phyloP scores from a whole-genome alignment of 164 flowering plant genomes.

The Annona squamosa region DNA sequence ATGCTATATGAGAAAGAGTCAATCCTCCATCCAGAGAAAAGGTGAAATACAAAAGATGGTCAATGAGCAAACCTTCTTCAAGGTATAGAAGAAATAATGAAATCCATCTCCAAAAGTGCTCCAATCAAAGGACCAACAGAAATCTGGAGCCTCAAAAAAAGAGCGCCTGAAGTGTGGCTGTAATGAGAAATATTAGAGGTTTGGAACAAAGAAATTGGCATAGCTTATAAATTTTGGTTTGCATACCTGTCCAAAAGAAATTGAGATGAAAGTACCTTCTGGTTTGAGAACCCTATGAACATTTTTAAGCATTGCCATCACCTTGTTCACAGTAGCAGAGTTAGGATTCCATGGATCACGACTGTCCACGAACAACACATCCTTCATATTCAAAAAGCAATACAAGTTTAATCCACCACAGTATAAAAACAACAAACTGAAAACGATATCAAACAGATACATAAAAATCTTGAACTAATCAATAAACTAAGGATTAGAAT shows the following conservation, averaged over 20 bases:
- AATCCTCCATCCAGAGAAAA: too few relatives aligned
- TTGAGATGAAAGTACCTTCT: conserved; percentile 76
- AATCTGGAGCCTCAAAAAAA: conserved; percentile 53
- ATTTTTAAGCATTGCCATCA: conserved; percentile 63
- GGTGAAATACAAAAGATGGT: too few relatives aligned
- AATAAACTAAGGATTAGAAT: neutral
- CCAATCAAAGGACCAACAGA: conserved; percentile 84
- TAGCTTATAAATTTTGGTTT: neutral
- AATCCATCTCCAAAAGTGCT: conserved; percentile 85
- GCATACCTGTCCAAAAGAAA: conserved; percentile 87
- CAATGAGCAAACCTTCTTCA: conserved; percentile 52
- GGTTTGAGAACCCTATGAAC: conserved; percentile 80
- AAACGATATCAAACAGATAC: neutral
- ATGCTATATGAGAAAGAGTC: too few relatives aligned
- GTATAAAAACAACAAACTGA: neutral
- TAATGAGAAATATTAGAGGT: neutral
- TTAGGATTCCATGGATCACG: conserved; percentile 95
- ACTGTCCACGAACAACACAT: conserved; percentile 88
- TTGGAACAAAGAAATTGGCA: neutral
- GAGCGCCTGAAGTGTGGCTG: conserved; percentile 97
- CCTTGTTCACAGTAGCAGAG: conserved; percentile 53
- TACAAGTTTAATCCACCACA: conserved; percentile 10
- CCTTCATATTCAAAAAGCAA: conserved; percentile 51
- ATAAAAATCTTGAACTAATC: neutral
- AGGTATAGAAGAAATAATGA: conserved; percentile 75